Evolutionary conservation across 306 rosid genomes (phyloP).

Genomic region (Carpinus viminea): DNA sequence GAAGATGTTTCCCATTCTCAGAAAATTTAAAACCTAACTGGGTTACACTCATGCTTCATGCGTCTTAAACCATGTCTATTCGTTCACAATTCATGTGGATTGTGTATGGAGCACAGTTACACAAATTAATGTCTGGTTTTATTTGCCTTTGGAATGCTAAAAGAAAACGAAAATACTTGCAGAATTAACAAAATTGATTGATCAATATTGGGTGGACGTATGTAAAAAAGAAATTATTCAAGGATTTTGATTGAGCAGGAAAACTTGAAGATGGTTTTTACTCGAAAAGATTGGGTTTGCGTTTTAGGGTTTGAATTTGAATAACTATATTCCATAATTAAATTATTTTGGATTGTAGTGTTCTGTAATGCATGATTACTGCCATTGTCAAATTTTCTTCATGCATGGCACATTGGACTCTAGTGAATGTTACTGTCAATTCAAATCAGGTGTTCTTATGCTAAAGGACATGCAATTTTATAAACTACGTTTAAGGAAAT

Average conservation of each 20-base stretch:
- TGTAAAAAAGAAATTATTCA: too few relatives aligned
- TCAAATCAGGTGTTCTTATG: neutral
- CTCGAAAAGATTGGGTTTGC: neutral
- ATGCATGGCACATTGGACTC: neutral
- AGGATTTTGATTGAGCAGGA: neutral
- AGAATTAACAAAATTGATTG: neutral
- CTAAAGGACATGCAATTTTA: too few relatives aligned
- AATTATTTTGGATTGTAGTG: neutral
- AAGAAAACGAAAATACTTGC: neutral
- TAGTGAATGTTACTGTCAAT: neutral
- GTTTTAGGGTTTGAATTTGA: neutral
- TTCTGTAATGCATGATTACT: neutral
- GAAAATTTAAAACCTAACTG: neutral
- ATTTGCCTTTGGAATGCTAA: neutral
- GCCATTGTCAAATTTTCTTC: neutral
- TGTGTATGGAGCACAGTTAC: neutral
- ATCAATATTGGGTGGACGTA: too few relatives aligned
- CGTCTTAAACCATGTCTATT: neutral
- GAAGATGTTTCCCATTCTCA: too few relatives aligned
- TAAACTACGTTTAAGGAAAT: too few relatives aligned
- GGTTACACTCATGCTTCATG: neutral
- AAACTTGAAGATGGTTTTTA: too few relatives aligned
- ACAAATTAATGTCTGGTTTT: neutral
- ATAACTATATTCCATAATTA: neutral
- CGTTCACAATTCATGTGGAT: neutral